These are phyloP conservation scores for Penicillium polonicum DNA, from an alignment of 2,329 filamentous ascomycete genomes.

Conservation along the genomic window DNA sequence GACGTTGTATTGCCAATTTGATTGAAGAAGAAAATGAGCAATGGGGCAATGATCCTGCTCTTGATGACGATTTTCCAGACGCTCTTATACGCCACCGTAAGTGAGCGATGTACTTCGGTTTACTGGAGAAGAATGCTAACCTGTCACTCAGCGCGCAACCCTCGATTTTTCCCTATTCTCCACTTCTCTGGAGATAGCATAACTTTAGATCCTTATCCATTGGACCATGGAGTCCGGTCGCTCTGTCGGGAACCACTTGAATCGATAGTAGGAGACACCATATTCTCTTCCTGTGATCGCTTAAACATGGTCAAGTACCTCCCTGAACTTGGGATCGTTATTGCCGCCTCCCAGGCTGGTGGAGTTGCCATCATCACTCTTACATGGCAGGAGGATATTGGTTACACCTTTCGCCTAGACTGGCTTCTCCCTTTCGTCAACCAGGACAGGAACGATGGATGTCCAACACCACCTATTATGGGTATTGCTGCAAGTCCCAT, in stretches of 20 bases:
- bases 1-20: slow-evolving; percentile 8
- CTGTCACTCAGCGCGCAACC: slow-evolving; percentile 18
- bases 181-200: slow-evolving; percentile 45
- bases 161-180: slow-evolving; percentile 41
- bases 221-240: slow-evolving; percentile 31
- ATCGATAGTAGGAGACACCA: slow-evolving; percentile 25
- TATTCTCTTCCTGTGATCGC: slow-evolving; percentile 44
- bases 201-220: slow-evolving; percentile 37
- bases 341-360: slow-evolving; percentile 59
- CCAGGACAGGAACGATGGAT: slow-evolving; percentile 48
- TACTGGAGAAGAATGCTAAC: not conserved
- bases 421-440: slow-evolving; percentile 54
- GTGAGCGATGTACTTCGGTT: not conserved
- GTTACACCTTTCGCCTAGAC: slow-evolving; percentile 55
- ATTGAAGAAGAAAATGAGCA: slow-evolving; percentile 20
- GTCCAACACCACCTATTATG: slow-evolving; percentile 49
- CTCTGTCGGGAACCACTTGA: slow-evolving; percentile 32
- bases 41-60: slow-evolving; percentile 1
- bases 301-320: slow-evolving; percentile 60
- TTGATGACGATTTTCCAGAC: slow-evolving; percentile 6
- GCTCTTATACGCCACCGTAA: slow-evolving; percentile 18
- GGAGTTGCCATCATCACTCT: slow-evolving; percentile 56
- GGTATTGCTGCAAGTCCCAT: slow-evolving; percentile 59
- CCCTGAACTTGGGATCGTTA: slow-evolving; percentile 58
- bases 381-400: slow-evolving; percentile 40